Conservation (phyloP, 2,329 filamentous ascomycete genomes). For the Zymoseptoria pseudotritici region DNA sequence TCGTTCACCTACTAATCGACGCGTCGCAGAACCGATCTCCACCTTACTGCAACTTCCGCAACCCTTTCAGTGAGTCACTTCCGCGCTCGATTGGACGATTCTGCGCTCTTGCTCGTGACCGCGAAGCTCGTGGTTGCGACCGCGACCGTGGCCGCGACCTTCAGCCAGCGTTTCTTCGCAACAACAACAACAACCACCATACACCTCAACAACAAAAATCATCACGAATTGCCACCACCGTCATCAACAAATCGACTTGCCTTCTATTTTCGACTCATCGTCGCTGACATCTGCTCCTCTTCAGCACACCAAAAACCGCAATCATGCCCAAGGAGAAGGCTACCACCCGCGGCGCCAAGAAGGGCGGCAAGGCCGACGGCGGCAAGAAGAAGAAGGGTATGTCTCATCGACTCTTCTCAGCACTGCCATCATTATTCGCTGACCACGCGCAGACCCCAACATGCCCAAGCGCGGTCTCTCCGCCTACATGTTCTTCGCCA, state of each 20-base stretch:
- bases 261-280: conserved; percentile 1
- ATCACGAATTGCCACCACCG: conserved; percentile 8
- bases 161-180: conserved; percentile 6
- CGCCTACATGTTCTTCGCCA: conserved; percentile 99
- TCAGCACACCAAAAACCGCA: conserved; percentile 16
- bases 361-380: conserved; percentile 36
- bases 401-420: conserved; percentile 19
- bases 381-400: conserved; percentile 68
- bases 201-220: conserved; percentile 2
- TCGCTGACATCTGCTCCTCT: conserved; percentile 5
- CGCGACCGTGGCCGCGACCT: conserved; percentile 9
- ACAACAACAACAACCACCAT: conserved; percentile 4
- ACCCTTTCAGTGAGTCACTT: conserved; percentile 11
- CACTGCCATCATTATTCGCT: conserved; percentile 12
- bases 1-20: background rate
- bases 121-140: conserved; percentile 16
- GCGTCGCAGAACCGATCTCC: background rate
- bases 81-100: conserved; percentile 2
- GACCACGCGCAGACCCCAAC: conserved; percentile 67
- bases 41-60: background rate
- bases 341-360: conserved; percentile 53
- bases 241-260: background rate
- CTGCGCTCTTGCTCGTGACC: conserved; percentile 9
- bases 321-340: conserved; percentile 64
- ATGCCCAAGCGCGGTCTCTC: conserved; percentile 98